These are phyloP conservation scores for Diaporthe sp. DNA, from an alignment of 2,329 filamentous ascomycete genomes.

Conservation along the genomic window DNA sequence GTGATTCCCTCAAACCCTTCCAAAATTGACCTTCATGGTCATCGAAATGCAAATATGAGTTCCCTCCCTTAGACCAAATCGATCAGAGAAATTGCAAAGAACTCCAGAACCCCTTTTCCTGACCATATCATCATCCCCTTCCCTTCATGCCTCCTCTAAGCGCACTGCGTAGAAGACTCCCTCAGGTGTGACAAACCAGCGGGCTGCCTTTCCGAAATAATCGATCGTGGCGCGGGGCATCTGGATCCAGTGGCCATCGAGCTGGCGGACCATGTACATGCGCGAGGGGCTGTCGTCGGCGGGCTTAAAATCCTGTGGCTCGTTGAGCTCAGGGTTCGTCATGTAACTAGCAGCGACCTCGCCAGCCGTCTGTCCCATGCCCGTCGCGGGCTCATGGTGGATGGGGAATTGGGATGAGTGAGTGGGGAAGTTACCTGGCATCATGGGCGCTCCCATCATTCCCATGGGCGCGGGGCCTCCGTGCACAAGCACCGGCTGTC, in stretches of 20 bases:
- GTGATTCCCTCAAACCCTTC: slow-evolving; percentile 10
- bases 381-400: slow-evolving; percentile 63
- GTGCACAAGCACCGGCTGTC: slow-evolving; percentile 36
- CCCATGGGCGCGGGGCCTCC: slow-evolving; percentile 39
- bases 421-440: slow-evolving; percentile 56
- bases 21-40: slow-evolving; percentile 11
- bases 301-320: slow-evolving; percentile 74
- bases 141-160: slow-evolving; percentile 51
- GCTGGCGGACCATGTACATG: slow-evolving; percentile 73
- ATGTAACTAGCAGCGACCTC: slow-evolving; percentile 63
- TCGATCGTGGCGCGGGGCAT: slow-evolving; percentile 73
- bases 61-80: background rate
- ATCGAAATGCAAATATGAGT: background rate
- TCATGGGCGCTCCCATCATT: slow-evolving; percentile 47
- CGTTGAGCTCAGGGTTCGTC: slow-evolving; percentile 64
- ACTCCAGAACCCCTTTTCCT: background rate
- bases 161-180: slow-evolving; percentile 74
- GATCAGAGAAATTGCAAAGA: background rate
- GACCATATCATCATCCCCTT: background rate
- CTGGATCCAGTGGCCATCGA: slow-evolving; percentile 72
- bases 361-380: slow-evolving; percentile 64
- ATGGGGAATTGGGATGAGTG: slow-evolving; percentile 44
- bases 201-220: slow-evolving; percentile 62
- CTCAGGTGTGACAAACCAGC: slow-evolving; percentile 71
- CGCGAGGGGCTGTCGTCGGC: slow-evolving; percentile 71